phyloP scores from a whole-genome alignment of 2,329 filamentous ascomycete genomes.

The Aureobasidium namibiae region DNA sequence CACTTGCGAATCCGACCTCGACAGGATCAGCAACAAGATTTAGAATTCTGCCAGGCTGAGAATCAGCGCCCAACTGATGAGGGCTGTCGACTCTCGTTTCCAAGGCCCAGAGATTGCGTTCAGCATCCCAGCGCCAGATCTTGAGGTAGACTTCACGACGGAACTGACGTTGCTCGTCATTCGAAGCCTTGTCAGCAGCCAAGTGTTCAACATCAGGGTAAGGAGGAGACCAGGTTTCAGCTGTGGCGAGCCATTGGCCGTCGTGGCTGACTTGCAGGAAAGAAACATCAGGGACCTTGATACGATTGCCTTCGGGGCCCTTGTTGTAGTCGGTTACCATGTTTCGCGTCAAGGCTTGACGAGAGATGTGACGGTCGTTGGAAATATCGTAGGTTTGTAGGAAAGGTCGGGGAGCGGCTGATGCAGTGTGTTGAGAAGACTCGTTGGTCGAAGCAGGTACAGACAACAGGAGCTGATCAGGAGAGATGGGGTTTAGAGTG shows the following conservation, averaged over 20 bases:
- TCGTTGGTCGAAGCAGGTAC: slow-evolving; percentile 32
- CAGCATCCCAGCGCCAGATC: slow-evolving; percentile 69
- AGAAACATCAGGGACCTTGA: slow-evolving; percentile 71
- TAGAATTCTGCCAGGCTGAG: slow-evolving; percentile 50
- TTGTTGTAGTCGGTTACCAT: slow-evolving; percentile 76
- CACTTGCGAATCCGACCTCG: slow-evolving; percentile 67
- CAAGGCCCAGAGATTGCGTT: slow-evolving; percentile 56
- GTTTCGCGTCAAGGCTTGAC: slow-evolving; percentile 81
- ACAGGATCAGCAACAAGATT: slow-evolving; percentile 64
- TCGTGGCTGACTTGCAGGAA: slow-evolving; percentile 69
- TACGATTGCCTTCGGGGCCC: slow-evolving; percentile 59
- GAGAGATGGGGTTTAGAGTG: slow-evolving; percentile 32
- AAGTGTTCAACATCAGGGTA: slow-evolving; percentile 57
- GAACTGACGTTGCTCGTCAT: slow-evolving; percentile 36
- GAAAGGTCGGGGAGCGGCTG: slow-evolving; percentile 42
- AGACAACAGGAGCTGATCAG: slow-evolving; percentile 36
- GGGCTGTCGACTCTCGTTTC: slow-evolving; percentile 77
- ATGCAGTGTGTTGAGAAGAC: slow-evolving; percentile 18
- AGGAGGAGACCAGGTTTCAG: slow-evolving; percentile 83
- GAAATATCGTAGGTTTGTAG: slow-evolving; percentile 85
- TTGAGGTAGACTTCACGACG: slow-evolving; percentile 73
- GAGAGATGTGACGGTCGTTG: slow-evolving; percentile 66
- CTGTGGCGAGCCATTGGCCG: slow-evolving; percentile 81
- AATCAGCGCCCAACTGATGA: slow-evolving; percentile 50
- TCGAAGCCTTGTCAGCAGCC: slow-evolving; percentile 30